phyloP scores from a whole-genome alignment of 2,329 filamentous ascomycete genomes.

The Epichloe coenophiala region DNA sequence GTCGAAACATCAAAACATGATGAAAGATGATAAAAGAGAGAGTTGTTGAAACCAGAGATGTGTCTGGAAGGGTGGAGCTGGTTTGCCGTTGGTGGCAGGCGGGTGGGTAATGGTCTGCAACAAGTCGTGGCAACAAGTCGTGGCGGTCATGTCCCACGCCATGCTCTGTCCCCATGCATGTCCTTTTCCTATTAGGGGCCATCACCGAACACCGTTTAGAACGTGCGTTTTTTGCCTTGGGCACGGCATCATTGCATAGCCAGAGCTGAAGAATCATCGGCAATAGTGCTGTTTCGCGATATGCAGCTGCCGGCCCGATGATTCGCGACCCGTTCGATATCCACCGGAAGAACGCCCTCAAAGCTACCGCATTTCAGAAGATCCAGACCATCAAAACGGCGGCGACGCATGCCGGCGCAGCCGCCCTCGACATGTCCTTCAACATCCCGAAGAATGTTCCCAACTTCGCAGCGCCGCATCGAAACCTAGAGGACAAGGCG shows the following conservation, averaged over 20 bases:
- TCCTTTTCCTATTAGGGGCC: too few species aligned
- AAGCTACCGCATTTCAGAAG: constrained; percentile 32
- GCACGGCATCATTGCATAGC: too few species aligned
- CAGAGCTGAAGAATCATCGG: neutral
- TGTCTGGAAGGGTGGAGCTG: neutral
- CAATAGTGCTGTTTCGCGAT: constrained; percentile 6
- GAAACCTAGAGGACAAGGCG: constrained; percentile 49
- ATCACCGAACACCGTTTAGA: too few species aligned
- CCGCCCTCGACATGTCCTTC: constrained; percentile 49
- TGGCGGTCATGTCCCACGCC: neutral
- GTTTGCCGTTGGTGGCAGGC: too few species aligned
- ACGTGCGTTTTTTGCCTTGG: too few species aligned
- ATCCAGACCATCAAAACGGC: constrained; percentile 30
- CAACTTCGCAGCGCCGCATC: constrained; percentile 51
- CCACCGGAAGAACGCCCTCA: constrained; percentile 31
- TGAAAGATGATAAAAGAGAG: neutral
- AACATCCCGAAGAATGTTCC: constrained; percentile 56
- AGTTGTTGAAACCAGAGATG: neutral
- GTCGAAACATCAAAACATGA: too few species aligned
- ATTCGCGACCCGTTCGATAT: constrained; percentile 33
- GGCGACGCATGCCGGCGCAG: constrained; percentile 34
- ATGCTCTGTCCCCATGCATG: too few species aligned
- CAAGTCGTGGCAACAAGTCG: neutral
- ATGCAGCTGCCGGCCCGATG: constrained; percentile 21
- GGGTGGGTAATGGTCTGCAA: too few species aligned